Base-by-base conservation (phyloP, 768 basidiomycete species). In the Mrakia blollopis region DNA sequence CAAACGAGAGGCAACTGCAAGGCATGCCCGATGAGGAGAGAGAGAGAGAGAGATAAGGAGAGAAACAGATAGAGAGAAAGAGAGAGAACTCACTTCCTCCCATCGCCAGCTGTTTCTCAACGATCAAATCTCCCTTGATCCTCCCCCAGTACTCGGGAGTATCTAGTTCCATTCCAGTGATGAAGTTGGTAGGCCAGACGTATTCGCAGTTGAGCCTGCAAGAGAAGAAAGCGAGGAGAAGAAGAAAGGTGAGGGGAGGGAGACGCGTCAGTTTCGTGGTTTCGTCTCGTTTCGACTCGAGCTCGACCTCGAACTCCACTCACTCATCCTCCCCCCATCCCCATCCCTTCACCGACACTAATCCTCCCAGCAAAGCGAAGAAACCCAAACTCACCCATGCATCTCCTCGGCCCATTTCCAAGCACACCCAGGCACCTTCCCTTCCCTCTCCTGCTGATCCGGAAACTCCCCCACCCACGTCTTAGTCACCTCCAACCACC, bases 41-140 rank as follows among this genome's bases (percentile, higher is more conserved):
- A 30, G 23, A n/a, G 11, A n/a, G 44, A 47, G 41, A 13, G 50
- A 52, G 32, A 16, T 6, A 37, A 35, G 18, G 39, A 13, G 28
- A n/a, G 41, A 7, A 28, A 32, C 18, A 32, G 28, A 37, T 39
- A 25, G 23, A 41, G n/a, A 16, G 23, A 32, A 44, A 61, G 30
- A 67, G 32, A 16, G 13, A 50, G 21, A 70, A 88, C 32, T 95
- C 87, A 41, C 96, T 85, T 1, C 94, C 95, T 0, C 85, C 94
- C 85, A 91, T 91, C 0, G 92, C 90, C 54, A 98, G 85, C 79
- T 97, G 82, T 84, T 88, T 88, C 86, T 97, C 94, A 2, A 98
- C 80, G 50, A 94, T 84, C 87, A 90, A 89, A 77, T 87, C 84
- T 32, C 89, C 84, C 78, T 85, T 86, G 79, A 98, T 89, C 54